A percentile compares a stretch with the other conserved stretches of the same genome.
Evolutionary conservation across 2,329 filamentous ascomycete species (phyloP).

Genomic region (Talaromyces rugulosus): DNA sequence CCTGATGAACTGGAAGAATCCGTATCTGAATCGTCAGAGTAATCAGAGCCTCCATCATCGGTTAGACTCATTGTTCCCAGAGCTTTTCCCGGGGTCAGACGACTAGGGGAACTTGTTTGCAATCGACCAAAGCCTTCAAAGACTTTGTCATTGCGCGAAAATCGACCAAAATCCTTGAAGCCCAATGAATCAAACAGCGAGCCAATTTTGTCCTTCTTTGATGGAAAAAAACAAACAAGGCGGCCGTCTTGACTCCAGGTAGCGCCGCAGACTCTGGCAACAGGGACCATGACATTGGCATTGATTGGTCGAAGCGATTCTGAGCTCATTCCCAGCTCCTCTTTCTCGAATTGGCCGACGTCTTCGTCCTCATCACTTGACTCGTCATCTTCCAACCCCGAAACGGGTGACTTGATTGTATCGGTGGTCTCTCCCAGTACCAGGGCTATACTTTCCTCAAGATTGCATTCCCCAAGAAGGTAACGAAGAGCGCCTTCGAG

Average conservation of each 20-base stretch:
- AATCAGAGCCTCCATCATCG: constrained; percentile 42
- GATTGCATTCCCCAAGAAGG: constrained; percentile 54
- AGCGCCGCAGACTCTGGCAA: constrained; percentile 57
- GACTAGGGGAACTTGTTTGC: constrained; percentile 47
- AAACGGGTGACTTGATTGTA: constrained; percentile 40
- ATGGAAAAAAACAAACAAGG: constrained; percentile 55
- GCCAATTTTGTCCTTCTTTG: constrained; percentile 47
- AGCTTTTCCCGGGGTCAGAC: constrained; percentile 10
- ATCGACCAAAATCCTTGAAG: constrained; percentile 45
- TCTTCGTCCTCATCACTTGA: constrained; percentile 78
- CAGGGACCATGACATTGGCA: constrained; percentile 61
- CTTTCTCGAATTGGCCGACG: constrained; percentile 38
- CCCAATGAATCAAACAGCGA: constrained; percentile 47
- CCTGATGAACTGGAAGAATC: constrained; percentile 54
- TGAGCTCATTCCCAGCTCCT: constrained; percentile 46
- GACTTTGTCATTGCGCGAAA: constrained; percentile 48
- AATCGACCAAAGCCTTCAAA: constrained; percentile 63
- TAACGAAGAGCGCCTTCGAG: constrained; percentile 61
- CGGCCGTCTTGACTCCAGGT: constrained; percentile 55
- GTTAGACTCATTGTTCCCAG: constrained; percentile 37
- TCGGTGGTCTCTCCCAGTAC: constrained; percentile 56
- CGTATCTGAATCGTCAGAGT: constrained; percentile 52
- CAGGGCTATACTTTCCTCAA: constrained; percentile 54
- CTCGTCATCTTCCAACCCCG: constrained; percentile 61
- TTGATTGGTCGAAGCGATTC: constrained; percentile 51